Evolutionary conservation across 2,329 filamentous ascomycete genomes (phyloP).

Genomic region (Penicillium thymicola): DNA sequence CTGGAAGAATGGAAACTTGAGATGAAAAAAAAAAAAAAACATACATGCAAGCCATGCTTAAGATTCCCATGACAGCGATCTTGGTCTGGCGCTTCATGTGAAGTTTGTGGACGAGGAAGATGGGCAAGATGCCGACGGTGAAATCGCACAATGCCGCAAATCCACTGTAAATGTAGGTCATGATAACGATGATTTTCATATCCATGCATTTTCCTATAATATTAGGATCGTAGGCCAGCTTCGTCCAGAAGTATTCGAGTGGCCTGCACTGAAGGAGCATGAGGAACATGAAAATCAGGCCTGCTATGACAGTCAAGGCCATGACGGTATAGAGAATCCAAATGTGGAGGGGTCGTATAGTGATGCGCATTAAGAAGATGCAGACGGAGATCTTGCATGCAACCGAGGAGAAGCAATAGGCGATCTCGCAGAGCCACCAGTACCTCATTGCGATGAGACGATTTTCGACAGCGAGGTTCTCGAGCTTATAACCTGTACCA

Average conservation of each 20-base stretch:
- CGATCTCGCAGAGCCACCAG: constrained; percentile 54
- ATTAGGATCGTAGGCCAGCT: constrained; percentile 20
- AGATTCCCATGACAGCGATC: constrained; percentile 50
- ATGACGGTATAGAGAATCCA: constrained; percentile 49
- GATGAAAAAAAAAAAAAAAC: constrained; percentile 9
- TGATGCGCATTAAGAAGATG: constrained; percentile 53
- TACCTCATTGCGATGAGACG: constrained; percentile 29
- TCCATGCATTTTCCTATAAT: constrained; percentile 44
- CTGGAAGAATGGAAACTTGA: too few relatives aligned
- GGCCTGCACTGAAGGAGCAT: constrained; percentile 54
- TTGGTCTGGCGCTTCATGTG: constrained; percentile 55
- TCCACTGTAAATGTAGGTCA: constrained; percentile 36
- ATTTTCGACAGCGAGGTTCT: constrained; percentile 13
- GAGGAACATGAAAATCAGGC: constrained; percentile 51
- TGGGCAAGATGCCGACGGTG: constrained; percentile 51
- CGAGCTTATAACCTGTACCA: constrained; percentile 28
- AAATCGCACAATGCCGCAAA: constrained; percentile 47
- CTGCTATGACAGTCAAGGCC: constrained; percentile 43
- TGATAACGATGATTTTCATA: constrained; percentile 32
- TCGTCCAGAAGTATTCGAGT: constrained; percentile 50
- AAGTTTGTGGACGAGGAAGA: constrained; percentile 54
- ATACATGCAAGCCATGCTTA: constrained; percentile 56
- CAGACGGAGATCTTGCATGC: constrained; percentile 52
- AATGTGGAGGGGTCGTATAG: constrained; percentile 45
- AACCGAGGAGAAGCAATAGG: constrained; percentile 49